Evolutionary conservation across 2,329 filamentous ascomycete genomes (phyloP).

Genomic region (Apiospora kogelbergensis): DNA sequence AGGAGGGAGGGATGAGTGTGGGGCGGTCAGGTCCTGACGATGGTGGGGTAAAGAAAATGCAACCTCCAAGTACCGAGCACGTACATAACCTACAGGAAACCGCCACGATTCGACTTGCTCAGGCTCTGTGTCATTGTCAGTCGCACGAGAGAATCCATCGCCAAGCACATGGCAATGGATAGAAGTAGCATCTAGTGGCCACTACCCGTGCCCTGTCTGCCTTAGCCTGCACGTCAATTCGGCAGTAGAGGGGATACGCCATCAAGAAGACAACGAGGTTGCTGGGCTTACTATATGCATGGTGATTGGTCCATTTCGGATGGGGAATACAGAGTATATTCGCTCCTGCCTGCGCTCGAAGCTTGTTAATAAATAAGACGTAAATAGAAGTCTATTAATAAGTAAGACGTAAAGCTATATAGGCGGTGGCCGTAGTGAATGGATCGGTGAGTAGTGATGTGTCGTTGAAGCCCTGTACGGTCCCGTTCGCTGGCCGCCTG

Average conservation of each 20-base stretch:
- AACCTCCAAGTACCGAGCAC: neutral
- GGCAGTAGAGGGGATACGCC: neutral
- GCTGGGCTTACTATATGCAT: neutral
- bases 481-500: neutral
- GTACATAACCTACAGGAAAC: neutral
- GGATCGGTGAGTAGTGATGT: neutral
- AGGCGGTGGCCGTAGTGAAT: neutral
- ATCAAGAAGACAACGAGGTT: neutral
- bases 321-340: neutral
- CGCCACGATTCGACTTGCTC: neutral
- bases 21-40: neutral
- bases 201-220: neutral
- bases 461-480: neutral
- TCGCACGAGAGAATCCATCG: neutral
- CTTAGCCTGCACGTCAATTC: conserved; percentile 2
- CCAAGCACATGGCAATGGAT: neutral
- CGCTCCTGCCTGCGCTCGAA: neutral
- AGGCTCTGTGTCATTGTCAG: neutral
- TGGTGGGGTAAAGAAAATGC: neutral
- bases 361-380: neutral
- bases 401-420: neutral
- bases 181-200: neutral
- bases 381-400: neutral
- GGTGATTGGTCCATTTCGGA: neutral
- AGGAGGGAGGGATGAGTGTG: neutral